A percentile compares a stretch with the other conserved stretches of the same genome.
phyloP scores from a whole-genome alignment of 2,329 filamentous ascomycete genomes.

The Elsinoe arachidis region DNA sequence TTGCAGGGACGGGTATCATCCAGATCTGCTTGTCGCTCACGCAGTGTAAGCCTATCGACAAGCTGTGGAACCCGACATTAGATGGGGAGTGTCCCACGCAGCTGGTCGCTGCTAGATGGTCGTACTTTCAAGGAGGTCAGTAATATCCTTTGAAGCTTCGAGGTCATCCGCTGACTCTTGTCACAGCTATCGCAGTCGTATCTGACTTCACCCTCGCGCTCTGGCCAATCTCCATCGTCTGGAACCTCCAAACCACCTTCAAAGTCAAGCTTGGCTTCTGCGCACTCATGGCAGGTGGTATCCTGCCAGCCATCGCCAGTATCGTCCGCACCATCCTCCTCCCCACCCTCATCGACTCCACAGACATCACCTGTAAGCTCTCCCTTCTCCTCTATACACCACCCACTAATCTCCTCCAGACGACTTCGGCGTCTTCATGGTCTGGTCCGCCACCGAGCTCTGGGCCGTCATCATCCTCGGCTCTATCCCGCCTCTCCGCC shows the following conservation, averaged over 20 bases:
- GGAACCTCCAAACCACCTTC: slow-evolving; percentile 35
- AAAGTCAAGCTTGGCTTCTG: slow-evolving; percentile 30
- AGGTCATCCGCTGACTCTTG: not conserved
- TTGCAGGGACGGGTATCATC: not conserved
- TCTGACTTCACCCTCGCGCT: slow-evolving; percentile 35
- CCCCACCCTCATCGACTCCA: not conserved
- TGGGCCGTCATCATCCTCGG: slow-evolving; percentile 11
- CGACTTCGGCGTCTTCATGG: slow-evolving; percentile 9
- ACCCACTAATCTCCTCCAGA: not conserved
- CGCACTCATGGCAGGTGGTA: slow-evolving; percentile 7
- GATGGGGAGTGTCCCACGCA: not conserved
- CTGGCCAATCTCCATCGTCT: slow-evolving; percentile 36
- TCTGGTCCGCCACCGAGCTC: slow-evolving; percentile 11
- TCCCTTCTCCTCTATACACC: not conserved
- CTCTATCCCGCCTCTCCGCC: slow-evolving; percentile 7
- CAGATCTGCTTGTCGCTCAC: slow-evolving; percentile 5
- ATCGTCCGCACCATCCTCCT: not conserved
- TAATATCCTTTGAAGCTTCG: not conserved
- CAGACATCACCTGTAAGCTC: slow-evolving; percentile 8
- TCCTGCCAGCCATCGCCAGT: slow-evolving; percentile 7
- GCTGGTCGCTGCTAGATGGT: not conserved
- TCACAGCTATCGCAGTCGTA: slow-evolving; percentile 13
- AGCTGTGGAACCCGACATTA: slow-evolving; percentile 8
- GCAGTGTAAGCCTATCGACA: slow-evolving; percentile 6
- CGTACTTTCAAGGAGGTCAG: slow-evolving; percentile 7